A percentile compares a stretch with the other conserved stretches of the same genome.
Evolutionary conservation across 768 basidiomycete genomes (phyloP).

Genomic region (Tulasnella sp.): DNA sequence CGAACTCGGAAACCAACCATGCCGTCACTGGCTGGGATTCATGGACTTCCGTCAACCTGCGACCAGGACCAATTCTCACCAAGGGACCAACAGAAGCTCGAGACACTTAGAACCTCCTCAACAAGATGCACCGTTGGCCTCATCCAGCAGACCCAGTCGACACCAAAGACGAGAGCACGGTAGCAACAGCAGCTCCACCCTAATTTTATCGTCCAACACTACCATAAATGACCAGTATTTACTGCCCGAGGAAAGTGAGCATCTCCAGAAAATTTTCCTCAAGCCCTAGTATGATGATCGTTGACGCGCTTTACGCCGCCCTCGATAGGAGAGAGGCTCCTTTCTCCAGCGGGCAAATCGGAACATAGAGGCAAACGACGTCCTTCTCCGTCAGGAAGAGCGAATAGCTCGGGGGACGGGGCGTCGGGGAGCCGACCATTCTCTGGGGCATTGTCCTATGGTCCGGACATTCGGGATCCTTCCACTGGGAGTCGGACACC

Average conservation of each 20-base stretch:
- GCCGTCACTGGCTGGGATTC: not conserved
- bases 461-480: not conserved
- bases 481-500: not conserved
- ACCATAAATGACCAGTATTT: not conserved
- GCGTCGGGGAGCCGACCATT: not conserved
- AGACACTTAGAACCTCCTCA: not conserved
- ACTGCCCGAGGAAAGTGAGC: not conserved
- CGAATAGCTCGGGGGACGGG: not conserved
- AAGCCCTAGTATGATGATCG: not conserved
- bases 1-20: not conserved
- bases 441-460: not conserved
- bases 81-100: not conserved
- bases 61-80: not conserved
- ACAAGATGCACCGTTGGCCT: not conserved
- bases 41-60: not conserved
- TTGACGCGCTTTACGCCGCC: not conserved
- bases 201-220: not conserved
- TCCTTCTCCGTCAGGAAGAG: not conserved
- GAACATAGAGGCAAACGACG: not conserved
- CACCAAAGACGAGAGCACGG: not conserved
- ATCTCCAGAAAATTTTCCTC: not conserved
- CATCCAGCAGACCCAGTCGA: not conserved
- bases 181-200: not conserved
- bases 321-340: not conserved
- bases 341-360: not conserved